phyloP scores from a whole-genome alignment of 83 land plant species.

The Thuja plicata region DNA sequence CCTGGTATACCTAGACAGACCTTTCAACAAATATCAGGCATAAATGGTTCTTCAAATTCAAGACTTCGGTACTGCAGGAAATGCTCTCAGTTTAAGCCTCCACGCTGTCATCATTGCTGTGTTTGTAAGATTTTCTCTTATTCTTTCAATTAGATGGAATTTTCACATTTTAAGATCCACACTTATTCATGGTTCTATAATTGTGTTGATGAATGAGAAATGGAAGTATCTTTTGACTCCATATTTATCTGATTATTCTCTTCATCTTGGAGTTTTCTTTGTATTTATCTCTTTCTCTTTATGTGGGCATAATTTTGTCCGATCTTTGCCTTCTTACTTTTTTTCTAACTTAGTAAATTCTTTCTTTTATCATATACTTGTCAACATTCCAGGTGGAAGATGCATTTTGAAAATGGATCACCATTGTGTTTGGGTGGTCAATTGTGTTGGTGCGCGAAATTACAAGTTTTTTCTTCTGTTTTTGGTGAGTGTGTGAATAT shows the following conservation, averaged over 20 bases:
- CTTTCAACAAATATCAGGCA: constrained; percentile 18
- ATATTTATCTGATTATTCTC: not conserved
- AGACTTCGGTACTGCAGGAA: constrained; percentile 73
- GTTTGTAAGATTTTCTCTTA: constrained; percentile 67
- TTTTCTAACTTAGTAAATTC: not conserved
- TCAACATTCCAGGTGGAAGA: constrained; percentile 70
- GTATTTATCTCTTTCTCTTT: not conserved
- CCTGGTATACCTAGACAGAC: constrained; percentile 16
- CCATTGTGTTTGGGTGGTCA: constrained; percentile 98
- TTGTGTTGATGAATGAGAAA: not conserved
- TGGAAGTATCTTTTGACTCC: not conserved
- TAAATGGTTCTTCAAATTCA: constrained; percentile 24
- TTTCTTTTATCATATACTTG: not conserved
- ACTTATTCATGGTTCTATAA: not conserved
- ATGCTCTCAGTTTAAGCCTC: constrained; percentile 90
- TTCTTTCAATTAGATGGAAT: not conserved
- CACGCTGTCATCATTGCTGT: constrained; percentile 96
- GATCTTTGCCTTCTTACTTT: not conserved
- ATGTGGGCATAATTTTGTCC: not conserved
- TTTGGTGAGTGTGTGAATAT: constrained; percentile 41
- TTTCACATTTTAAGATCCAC: not conserved
- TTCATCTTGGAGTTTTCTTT: not conserved
- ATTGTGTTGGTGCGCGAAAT: constrained; percentile 93
- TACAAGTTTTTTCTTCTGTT: constrained; percentile 94
- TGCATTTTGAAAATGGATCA: constrained; percentile 98